Conservation (phyloP, 1,284 basidiomycete genomes). For the Pseudozyma hubeiensis region DNA sequence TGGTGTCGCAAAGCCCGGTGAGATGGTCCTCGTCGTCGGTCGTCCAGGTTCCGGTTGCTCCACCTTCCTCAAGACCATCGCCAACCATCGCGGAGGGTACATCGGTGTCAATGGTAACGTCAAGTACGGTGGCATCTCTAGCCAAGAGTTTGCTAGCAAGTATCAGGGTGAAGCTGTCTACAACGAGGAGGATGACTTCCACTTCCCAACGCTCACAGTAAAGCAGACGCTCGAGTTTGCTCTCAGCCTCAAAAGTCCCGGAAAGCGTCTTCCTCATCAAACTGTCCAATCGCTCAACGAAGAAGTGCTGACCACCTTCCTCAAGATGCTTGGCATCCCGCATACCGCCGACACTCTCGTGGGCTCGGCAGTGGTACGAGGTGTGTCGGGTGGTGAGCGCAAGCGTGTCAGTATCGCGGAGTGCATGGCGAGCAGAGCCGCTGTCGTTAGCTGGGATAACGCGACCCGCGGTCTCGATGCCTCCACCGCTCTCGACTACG, state of each 20-base stretch:
- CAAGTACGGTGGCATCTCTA: slow-evolving; percentile 70
- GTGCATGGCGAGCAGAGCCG: slow-evolving; percentile 69
- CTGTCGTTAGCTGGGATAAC: slow-evolving; percentile 63
- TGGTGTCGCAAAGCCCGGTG: slow-evolving; percentile 73
- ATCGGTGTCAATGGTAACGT: slow-evolving; percentile 61
- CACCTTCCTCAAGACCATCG: slow-evolving; percentile 73
- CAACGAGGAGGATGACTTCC: slow-evolving; percentile 55
- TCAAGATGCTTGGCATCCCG: slow-evolving; percentile 54
- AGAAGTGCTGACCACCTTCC: slow-evolving; percentile 63
- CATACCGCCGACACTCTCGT: slow-evolving; percentile 58
- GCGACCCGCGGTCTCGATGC: slow-evolving; percentile 70
- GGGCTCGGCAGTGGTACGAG: slow-evolving; percentile 65
- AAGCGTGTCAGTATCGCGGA: slow-evolving; percentile 61
- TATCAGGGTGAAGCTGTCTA: slow-evolving; percentile 56
- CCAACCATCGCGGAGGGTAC: slow-evolving; percentile 71
- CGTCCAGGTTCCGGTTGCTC: slow-evolving; percentile 76
- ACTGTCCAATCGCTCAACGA: slow-evolving; percentile 39
- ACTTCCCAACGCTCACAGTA: slow-evolving; percentile 57
- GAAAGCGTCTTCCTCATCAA: slow-evolving; percentile 56
- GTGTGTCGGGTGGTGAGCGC: slow-evolving; percentile 69
- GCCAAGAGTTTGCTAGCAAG: slow-evolving; percentile 72
- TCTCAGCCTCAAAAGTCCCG: slow-evolving; percentile 52
- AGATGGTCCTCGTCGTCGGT: slow-evolving; percentile 74
- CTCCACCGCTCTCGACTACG: slow-evolving; percentile 57
- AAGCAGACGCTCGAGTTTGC: slow-evolving; percentile 56